A percentile compares a stretch with the other conserved stretches of the same genome.
Evolutionary conservation across 306 rosid species (phyloP).

Genomic region (Citrullus mucosospermus): DNA sequence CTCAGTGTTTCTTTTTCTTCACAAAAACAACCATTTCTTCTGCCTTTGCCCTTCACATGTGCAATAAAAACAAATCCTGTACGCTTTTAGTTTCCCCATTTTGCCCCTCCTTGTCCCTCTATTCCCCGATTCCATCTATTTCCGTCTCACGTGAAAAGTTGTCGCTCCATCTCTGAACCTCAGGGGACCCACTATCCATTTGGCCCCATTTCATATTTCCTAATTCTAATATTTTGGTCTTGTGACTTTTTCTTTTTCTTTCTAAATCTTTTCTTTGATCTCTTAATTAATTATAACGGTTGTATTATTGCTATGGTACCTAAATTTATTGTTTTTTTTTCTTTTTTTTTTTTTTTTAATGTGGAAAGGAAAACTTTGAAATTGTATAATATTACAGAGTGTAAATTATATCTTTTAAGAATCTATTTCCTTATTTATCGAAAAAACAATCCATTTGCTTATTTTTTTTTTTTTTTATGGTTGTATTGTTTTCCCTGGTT

Average conservation of each 20-base stretch:
- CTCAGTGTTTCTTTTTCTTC: neutral
- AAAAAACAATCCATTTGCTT: no score
- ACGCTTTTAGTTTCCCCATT: neutral
- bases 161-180: neutral
- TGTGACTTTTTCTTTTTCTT: neutral
- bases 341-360: neutral
- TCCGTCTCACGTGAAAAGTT: neutral
- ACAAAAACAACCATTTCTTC: neutral
- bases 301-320: neutral
- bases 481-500: no score
- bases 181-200: neutral
- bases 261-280: neutral
- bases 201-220: neutral
- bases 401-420: no score
- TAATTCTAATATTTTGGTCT: neutral
- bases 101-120: neutral
- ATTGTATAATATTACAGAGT: no score
- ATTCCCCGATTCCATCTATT: neutral
- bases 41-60: neutral
- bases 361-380: neutral
- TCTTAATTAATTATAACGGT: neutral
- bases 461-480: no score
- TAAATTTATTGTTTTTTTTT: neutral
- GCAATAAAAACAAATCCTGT: conserved; percentile 1
- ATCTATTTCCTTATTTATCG: no score